Evolutionary conservation across 1,284 basidiomycete species (phyloP).

Genomic region (Ganoderma leucocontextum): DNA sequence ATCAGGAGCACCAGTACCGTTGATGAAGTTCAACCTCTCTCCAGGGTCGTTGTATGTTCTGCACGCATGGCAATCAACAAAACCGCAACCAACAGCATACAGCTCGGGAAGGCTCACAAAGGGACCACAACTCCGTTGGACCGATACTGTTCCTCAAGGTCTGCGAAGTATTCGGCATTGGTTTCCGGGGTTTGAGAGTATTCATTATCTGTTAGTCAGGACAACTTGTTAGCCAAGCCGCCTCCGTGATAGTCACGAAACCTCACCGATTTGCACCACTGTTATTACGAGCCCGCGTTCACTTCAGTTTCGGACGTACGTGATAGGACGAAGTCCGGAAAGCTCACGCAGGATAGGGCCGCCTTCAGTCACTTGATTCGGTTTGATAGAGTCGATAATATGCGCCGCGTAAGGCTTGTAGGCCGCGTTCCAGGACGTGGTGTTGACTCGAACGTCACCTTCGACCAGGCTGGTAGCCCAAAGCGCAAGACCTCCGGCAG

Average conservation of each 20-base stretch:
- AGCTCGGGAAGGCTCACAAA: slow-evolving; percentile 41
- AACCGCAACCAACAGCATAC: no score
- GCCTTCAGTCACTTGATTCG: slow-evolving; percentile 71
- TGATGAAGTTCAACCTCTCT: slow-evolving; percentile 68
- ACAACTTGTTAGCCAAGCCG: no score
- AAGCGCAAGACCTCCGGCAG: slow-evolving; percentile 81
- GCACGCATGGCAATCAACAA: neutral
- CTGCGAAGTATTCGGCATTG: slow-evolving; percentile 59
- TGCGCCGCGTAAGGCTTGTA: slow-evolving; percentile 77
- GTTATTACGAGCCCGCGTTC: neutral
- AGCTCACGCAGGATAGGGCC: slow-evolving; percentile 77
- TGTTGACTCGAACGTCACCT: slow-evolving; percentile 73
- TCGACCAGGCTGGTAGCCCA: slow-evolving; percentile 78
- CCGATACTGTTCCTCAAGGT: slow-evolving; percentile 66
- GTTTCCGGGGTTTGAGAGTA: slow-evolving; percentile 58
- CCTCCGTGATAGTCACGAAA: slow-evolving; percentile 14
- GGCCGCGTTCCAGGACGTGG: slow-evolving; percentile 68
- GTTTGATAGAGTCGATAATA: slow-evolving; percentile 68
- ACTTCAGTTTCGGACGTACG: neutral
- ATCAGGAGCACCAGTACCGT: slow-evolving; percentile 67
- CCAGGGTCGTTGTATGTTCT: slow-evolving; percentile 76
- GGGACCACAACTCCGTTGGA: slow-evolving; percentile 70
- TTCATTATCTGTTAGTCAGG: slow-evolving; percentile 69
- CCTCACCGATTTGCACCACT: slow-evolving; percentile 75
- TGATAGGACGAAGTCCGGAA: neutral